A percentile compares a stretch with the other conserved stretches of the same genome.
Evolutionary conservation across 2,329 filamentous ascomycete genomes (phyloP).

Genomic region (Myriosclerotinia duriaeana): DNA sequence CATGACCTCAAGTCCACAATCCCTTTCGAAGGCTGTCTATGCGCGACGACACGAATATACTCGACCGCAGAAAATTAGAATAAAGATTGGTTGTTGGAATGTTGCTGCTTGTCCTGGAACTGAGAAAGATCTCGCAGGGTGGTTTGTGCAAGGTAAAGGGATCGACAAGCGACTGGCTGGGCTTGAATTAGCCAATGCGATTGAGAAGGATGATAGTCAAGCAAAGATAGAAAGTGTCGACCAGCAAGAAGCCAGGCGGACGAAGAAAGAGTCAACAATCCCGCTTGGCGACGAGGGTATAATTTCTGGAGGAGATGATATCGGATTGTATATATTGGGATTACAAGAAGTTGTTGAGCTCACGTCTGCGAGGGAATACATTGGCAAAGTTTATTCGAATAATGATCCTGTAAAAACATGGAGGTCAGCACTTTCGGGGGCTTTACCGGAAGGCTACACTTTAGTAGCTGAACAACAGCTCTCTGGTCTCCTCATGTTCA

Average conservation of each 20-base stretch:
- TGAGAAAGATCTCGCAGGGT: slow-evolving; percentile 81
- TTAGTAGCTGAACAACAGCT: slow-evolving; percentile 81
- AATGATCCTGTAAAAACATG: slow-evolving; percentile 70
- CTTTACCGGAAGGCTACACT: slow-evolving; percentile 74
- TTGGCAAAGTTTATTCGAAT: slow-evolving; percentile 71
- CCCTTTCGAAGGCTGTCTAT: slow-evolving; percentile 65
- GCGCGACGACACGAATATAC: slow-evolving; percentile 78
- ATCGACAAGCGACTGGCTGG: slow-evolving; percentile 62
- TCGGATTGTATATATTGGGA: slow-evolving; percentile 86
- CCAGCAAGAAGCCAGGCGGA: slow-evolving; percentile 49
- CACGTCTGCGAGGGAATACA: slow-evolving; percentile 73
- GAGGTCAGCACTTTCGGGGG: slow-evolving; percentile 72
- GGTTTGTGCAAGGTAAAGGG: slow-evolving; percentile 81
- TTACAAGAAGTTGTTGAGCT: slow-evolving; percentile 92
- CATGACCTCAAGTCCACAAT: slow-evolving; percentile 50
- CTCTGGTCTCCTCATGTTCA: slow-evolving; percentile 76
- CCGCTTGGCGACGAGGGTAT: slow-evolving; percentile 45
- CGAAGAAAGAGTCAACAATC: slow-evolving; percentile 45
- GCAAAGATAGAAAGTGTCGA: slow-evolving; percentile 47
- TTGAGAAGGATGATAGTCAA: slow-evolving; percentile 37
- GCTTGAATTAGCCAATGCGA: slow-evolving; percentile 48
- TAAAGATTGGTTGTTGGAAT: slow-evolving; percentile 96
- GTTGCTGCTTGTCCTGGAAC: slow-evolving; percentile 81
- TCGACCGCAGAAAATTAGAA: slow-evolving; percentile 67
- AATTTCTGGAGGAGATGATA: slow-evolving; percentile 61